A percentile compares a stretch with the other conserved stretches of the same genome.
Evolutionary conservation across 208 protist genomes (phyloP).

Genomic region (Crithidia brevicula): DNA sequence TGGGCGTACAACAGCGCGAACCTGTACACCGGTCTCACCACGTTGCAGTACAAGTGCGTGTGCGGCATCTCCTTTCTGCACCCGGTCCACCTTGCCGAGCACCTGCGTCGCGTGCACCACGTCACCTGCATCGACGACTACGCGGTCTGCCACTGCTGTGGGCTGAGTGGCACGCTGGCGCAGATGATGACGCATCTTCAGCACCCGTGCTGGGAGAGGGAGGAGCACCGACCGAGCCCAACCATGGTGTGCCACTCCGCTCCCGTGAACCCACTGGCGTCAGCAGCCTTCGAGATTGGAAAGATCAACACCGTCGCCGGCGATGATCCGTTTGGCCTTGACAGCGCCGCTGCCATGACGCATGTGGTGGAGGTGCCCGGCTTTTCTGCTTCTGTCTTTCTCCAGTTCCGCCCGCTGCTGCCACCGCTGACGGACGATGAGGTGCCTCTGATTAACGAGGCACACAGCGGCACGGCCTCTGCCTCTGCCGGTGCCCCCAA

Average conservation of each 20-base stretch:
- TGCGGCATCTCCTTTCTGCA: conserved; percentile 67
- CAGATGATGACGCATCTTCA: conserved; percentile 51
- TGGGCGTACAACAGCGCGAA: conserved; percentile 40
- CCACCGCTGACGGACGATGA: conserved; percentile 30
- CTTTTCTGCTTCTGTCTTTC: conserved; percentile 26
- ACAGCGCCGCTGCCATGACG: conserved; percentile 2
- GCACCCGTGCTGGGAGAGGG: conserved; percentile 28
- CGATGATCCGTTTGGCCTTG: not conserved
- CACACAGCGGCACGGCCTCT: not conserved
- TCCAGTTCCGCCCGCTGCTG: conserved; percentile 31
- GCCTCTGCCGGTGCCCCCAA: conserved; percentile 6
- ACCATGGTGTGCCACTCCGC: not conserved
- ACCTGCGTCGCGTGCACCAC: conserved; percentile 59
- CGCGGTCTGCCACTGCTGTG: conserved; percentile 55
- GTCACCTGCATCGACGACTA: conserved; percentile 38
- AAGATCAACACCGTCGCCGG: not conserved
- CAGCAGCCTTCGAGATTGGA: conserved; percentile 2
- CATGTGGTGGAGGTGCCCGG: conserved; percentile 21
- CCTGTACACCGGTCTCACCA: conserved; percentile 48
- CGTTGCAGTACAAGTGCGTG: conserved; percentile 67
- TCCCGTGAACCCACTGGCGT: not conserved
- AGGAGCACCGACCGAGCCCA: not conserved
- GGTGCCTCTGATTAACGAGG: conserved; percentile 30
- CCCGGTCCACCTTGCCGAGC: conserved; percentile 57
- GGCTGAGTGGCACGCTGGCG: conserved; percentile 29